Evolutionary conservation across 192 early-diverging fungal species (phyloP).

Genomic region (Dissophora globulifera): DNA sequence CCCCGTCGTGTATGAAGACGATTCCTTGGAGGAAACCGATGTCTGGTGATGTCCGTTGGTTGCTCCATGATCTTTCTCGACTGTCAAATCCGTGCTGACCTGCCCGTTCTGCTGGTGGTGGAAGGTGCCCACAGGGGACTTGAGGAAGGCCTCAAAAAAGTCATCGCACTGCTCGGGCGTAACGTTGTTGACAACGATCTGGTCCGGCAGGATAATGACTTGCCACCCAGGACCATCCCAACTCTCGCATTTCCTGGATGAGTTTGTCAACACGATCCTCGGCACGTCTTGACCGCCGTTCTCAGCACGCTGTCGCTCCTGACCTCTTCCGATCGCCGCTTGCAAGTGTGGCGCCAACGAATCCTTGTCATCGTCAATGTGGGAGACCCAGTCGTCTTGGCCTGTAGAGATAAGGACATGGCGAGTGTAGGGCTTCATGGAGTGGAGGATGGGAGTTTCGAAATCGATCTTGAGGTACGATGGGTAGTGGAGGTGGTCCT

Average conservation of each 20-base stretch:
- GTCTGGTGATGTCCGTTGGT: not conserved
- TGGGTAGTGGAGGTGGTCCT: constrained; percentile 57
- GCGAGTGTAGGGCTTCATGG: constrained; percentile 63
- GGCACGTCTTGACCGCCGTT: constrained; percentile 29
- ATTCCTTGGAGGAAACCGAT: not conserved
- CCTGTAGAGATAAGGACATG: constrained; percentile 69
- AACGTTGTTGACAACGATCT: constrained; percentile 64
- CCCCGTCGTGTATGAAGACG: not conserved
- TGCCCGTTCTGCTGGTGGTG: too few species aligned
- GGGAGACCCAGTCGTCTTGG: constrained; percentile 57
- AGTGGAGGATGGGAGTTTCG: constrained; percentile 52
- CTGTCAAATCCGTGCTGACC: not conserved
- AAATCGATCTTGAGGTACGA: constrained; percentile 64
- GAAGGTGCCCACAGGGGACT: constrained; percentile 22
- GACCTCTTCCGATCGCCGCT: constrained; percentile 39
- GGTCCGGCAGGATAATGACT: constrained; percentile 63
- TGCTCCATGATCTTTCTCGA: constrained; percentile 23
- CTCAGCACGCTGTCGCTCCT: constrained; percentile 12
- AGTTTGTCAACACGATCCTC: constrained; percentile 62
- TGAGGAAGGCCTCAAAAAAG: constrained; percentile 59
- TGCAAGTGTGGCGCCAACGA: constrained; percentile 56
- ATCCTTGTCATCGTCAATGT: constrained; percentile 62
- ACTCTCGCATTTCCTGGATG: constrained; percentile 31
- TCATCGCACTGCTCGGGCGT: constrained; percentile 48
- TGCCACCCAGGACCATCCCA: constrained; percentile 46